A percentile compares a stretch with the other conserved stretches of the same genome.
Conservation (phyloP, 805 yeast species). For the Huiozyma naganishii region DNA sequence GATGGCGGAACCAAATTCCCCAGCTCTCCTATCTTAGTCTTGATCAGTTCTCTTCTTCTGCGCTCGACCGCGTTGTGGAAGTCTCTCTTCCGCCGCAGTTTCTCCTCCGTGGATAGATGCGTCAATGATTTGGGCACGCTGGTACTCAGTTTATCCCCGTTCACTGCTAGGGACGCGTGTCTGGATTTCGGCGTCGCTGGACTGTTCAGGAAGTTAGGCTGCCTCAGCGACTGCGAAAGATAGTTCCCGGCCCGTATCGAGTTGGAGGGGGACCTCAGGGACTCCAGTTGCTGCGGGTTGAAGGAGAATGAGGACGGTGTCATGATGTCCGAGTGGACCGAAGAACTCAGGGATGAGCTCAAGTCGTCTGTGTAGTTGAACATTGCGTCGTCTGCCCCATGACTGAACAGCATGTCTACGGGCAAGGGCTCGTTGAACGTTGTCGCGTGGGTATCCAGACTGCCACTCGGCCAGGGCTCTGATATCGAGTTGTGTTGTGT, state of each 20-base stretch:
- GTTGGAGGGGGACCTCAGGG: slow-evolving; percentile 19
- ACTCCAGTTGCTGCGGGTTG: slow-evolving; percentile 16
- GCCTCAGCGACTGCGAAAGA: slow-evolving; percentile 22
- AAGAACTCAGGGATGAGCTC: slow-evolving; percentile 23
- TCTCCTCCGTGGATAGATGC: slow-evolving; percentile 41
- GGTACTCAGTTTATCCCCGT: slow-evolving; percentile 1
- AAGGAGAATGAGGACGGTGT: slow-evolving; percentile 19
- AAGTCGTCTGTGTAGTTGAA: slow-evolving; percentile 19
- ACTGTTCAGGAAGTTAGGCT: slow-evolving; percentile 12
- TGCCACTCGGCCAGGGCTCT: not conserved
- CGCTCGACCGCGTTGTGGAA: slow-evolving; percentile 93
- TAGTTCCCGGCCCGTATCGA: slow-evolving; percentile 21
- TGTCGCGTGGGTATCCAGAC: not conserved
- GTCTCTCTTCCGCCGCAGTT: slow-evolving; percentile 67
- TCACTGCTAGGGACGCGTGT: slow-evolving; percentile 18
- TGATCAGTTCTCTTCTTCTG: slow-evolving; percentile 80
- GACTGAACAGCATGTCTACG: slow-evolving; percentile 14
- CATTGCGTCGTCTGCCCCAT: slow-evolving; percentile 12
- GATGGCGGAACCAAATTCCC: slow-evolving; percentile 75
- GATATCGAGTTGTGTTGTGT: not conserved
- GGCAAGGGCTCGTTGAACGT: slow-evolving; percentile 3
- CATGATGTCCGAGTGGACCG: slow-evolving; percentile 16
- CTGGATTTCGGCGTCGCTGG: slow-evolving; percentile 22
- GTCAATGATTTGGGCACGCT: slow-evolving; percentile 14
- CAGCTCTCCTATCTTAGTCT: slow-evolving; percentile 76